These are phyloP conservation scores for Trichoderma citrinoviride DNA, from an alignment of 2,329 filamentous ascomycete genomes.

Conservation along the genomic window DNA sequence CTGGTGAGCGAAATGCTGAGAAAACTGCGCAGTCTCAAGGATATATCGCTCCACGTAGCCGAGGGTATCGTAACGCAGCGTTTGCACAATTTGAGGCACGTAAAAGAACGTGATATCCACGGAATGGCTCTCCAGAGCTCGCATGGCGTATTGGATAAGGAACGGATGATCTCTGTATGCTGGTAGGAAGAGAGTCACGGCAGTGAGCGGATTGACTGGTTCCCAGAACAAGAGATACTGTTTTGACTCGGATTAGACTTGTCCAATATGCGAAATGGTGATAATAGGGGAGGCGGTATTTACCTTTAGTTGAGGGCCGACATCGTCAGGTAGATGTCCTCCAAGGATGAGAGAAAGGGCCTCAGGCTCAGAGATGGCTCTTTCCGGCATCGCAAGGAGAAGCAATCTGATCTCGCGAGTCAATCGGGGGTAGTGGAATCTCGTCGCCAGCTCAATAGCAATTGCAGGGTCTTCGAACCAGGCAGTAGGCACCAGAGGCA, in stretches of 20 bases:
- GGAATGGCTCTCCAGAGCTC: constrained; percentile 86
- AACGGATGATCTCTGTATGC: constrained; percentile 89
- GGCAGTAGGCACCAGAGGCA: constrained; percentile 71
- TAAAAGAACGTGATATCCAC: constrained; percentile 99
- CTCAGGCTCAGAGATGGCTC: constrained; percentile 75
- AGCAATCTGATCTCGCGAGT: constrained; percentile 74
- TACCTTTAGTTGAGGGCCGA: constrained; percentile 78
- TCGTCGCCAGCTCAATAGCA: constrained; percentile 77
- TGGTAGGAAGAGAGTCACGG: constrained; percentile 89
- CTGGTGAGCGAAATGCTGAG: constrained; percentile 97
- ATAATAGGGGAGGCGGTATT: neutral
- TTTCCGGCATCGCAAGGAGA: constrained; percentile 79
- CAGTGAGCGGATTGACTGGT: constrained; percentile 86
- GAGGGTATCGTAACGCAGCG: constrained; percentile 84
- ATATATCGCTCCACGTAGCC: constrained; percentile 97
- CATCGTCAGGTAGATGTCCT: constrained; percentile 70
- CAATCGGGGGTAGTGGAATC: constrained; percentile 75
- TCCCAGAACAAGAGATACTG: constrained; percentile 91
- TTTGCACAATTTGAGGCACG: constrained; percentile 96
- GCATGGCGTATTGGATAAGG: constrained; percentile 94
- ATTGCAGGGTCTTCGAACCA: constrained; percentile 84
- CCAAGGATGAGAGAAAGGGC: constrained; percentile 81
- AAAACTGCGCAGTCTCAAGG: constrained; percentile 92
- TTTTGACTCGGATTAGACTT: constrained; percentile 22
- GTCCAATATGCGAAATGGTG: neutral